Conservation (phyloP, 306 rosid species). For the Quercus rubra region DNA sequence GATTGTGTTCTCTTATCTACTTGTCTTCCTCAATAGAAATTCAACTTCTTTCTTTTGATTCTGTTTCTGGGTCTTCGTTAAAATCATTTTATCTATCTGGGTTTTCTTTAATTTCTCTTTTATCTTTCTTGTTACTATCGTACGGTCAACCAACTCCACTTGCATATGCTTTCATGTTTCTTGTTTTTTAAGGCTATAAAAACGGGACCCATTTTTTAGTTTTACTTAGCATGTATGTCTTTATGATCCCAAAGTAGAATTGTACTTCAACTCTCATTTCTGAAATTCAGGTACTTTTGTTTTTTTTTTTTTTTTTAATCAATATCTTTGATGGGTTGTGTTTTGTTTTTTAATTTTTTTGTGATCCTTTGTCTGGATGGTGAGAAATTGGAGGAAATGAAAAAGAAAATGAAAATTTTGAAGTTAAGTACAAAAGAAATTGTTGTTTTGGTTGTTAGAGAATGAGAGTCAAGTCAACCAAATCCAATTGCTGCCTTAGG, state of each 20-base stretch:
- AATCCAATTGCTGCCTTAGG: background rate
- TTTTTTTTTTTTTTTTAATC: background rate
- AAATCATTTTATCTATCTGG: conserved; percentile 16
- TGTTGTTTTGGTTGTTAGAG: conserved; percentile 14
- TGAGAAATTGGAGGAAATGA: background rate
- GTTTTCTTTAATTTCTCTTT: background rate
- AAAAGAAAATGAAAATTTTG: background rate
- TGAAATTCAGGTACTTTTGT: background rate
- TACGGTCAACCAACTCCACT: conserved; percentile 22
- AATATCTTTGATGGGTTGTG: background rate
- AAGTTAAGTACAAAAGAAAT: background rate
- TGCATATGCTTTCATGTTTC: conserved; percentile 1
- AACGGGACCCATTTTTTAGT: conserved; percentile 1
- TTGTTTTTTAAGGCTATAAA: conserved; percentile 1
- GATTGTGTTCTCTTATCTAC: background rate
- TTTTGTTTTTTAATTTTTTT: background rate
- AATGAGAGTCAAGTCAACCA: conserved; percentile 12
- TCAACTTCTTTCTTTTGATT: conserved; percentile 15
- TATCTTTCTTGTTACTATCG: conserved; percentile 11
- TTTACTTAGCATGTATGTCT: background rate
- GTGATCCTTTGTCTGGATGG: conserved; percentile 1
- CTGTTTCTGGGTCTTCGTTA: conserved; percentile 26
- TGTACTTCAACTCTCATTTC: background rate
- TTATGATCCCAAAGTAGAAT: background rate
- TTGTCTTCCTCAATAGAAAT: background rate